phyloP scores from a whole-genome alignment of 345 rosid genomes.

The Boechera stricta region DNA sequence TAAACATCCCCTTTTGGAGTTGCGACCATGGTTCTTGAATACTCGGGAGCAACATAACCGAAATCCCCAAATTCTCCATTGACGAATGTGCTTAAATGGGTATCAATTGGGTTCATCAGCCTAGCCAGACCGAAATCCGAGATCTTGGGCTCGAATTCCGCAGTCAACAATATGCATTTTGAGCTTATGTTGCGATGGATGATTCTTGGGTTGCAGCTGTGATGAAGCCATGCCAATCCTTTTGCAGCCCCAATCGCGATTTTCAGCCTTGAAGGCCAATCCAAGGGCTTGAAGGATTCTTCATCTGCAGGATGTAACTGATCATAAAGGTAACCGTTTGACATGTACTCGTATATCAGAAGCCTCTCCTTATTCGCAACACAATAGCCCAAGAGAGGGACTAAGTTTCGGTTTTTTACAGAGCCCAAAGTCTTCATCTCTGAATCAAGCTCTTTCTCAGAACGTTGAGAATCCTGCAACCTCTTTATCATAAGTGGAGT shows the following conservation, averaged over 20 bases:
- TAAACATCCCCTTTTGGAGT: conserved; percentile 96
- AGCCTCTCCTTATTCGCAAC: conserved; percentile 74
- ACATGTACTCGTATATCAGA: conserved; percentile 77
- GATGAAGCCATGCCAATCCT: conserved; percentile 98
- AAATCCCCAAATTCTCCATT: conserved; percentile 98
- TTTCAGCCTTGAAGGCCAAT: conserved; percentile 90
- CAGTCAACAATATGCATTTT: conserved; percentile 80
- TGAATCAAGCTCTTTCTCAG: conserved; percentile 74
- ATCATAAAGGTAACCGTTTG: conserved; percentile 73
- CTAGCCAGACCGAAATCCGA: conserved; percentile 98
- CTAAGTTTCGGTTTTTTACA: conserved; percentile 80
- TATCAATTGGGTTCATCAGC: conserved; percentile 93
- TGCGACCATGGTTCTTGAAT: conserved; percentile 80
- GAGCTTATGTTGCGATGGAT: conserved; percentile 95
- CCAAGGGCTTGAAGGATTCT: conserved; percentile 60
- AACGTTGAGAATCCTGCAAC: conserved; percentile 85
- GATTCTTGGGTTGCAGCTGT: conserved; percentile 92
- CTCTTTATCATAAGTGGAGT: conserved; percentile 84
- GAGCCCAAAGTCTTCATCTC: conserved; percentile 90
- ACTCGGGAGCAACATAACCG: conserved; percentile 96
- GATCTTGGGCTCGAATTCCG: conserved; percentile 82
- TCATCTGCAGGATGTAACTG: conserved; percentile 55
- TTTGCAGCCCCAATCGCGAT: conserved; percentile 80
- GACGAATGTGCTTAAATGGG: conserved; percentile 93
- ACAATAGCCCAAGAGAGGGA: conserved; percentile 91